These are phyloP conservation scores for Novymonas esmeraldas DNA, from an alignment of 208 protist genomes.

Conservation along the genomic window DNA sequence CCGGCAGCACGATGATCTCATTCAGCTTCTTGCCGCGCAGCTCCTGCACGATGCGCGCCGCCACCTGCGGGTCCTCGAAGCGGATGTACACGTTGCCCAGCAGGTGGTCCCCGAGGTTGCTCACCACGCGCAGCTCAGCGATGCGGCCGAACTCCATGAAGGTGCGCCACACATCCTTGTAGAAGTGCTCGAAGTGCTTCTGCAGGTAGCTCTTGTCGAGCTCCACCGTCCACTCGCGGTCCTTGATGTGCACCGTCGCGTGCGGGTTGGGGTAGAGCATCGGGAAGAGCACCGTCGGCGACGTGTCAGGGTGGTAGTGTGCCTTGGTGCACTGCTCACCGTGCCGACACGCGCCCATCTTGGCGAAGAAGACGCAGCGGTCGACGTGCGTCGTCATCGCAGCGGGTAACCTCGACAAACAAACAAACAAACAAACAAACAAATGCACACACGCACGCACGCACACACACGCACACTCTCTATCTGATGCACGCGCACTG, in stretches of 20 bases:
- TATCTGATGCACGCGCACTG: no score
- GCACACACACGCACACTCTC: no score
- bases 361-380: constrained; percentile 96
- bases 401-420: no score
- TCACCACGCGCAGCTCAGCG: constrained; percentile 95
- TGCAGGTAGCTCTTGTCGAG: constrained; percentile 91
- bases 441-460: no score
- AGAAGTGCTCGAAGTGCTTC: constrained; percentile 97
- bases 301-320: constrained; percentile 93
- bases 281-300: constrained; percentile 95
- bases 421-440: no score
- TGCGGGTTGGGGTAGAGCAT: constrained; percentile 97
- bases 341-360: constrained; percentile 99
- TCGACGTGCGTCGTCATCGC: constrained; percentile 27
- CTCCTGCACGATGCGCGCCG: constrained; percentile 73
- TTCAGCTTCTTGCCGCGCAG: constrained; percentile 90
- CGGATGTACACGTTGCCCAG: constrained; percentile 98
- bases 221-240: constrained; percentile 51
- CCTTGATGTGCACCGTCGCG: constrained; percentile 60
- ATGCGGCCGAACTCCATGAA: constrained; percentile 94
- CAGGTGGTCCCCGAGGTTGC: constrained; percentile 97
- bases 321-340: constrained; percentile 96
- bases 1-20: constrained; percentile 88
- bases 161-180: constrained; percentile 95
- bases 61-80: constrained; percentile 91